These are phyloP conservation scores for Butyriboletus appendiculatus DNA, from an alignment of 1,284 basidiomycete genomes.

Conservation along the genomic window DNA sequence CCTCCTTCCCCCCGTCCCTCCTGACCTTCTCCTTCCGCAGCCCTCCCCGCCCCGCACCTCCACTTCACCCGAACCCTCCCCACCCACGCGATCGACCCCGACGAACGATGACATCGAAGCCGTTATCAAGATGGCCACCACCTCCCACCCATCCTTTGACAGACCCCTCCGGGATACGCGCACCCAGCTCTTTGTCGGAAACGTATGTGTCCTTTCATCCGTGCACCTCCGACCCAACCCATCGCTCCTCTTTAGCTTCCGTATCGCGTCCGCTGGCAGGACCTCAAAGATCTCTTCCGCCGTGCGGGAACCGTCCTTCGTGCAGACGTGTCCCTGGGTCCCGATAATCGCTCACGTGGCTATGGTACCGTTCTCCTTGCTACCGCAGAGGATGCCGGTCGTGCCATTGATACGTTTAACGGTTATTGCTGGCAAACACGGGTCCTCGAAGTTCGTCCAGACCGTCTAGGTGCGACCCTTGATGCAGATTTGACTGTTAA, in stretches of 20 bases:
- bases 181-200: conserved; percentile 90
- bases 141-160: conserved; percentile 47
- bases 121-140: conserved; percentile 77
- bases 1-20: not conserved
- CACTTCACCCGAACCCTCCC: conserved; percentile 9
- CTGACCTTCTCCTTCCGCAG: conserved; percentile 8
- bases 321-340: conserved; percentile 91
- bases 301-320: conserved; percentile 93
- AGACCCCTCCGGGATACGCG: conserved; percentile 73
- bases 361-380: conserved; percentile 94
- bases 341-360: conserved; percentile 90
- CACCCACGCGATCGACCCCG: conserved; percentile 38
- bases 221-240: not conserved
- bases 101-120: conserved; percentile 81
- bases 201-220: conserved; percentile 53
- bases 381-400: conserved; percentile 87
- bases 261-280: conserved; percentile 97
- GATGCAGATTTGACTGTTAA: conserved; percentile 25
- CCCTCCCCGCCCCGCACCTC: not conserved
- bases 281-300: conserved; percentile 96
- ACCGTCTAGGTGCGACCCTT: conserved; percentile 55
- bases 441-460: conserved; percentile 86
- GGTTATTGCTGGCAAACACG: conserved; percentile 92
- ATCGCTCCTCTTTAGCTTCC: conserved; percentile 62
- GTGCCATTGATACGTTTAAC: conserved; percentile 89